phyloP scores from a whole-genome alignment of 345 rosid species.

The Eucalyptus polybractea region DNA sequence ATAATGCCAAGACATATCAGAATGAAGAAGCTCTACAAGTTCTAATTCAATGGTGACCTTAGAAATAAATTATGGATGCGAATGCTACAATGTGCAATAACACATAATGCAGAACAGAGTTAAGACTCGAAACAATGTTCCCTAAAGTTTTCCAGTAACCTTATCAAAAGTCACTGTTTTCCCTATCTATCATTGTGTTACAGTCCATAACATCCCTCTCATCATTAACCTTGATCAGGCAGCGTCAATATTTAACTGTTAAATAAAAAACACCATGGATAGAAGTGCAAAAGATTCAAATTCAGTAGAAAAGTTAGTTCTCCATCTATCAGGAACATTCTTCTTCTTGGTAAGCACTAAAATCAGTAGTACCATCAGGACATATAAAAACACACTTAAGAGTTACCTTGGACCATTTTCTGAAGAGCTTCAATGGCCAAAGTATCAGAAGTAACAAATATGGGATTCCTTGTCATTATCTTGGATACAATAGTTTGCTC shows the following conservation, averaged over 20 bases:
- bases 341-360: not conserved
- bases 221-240: not conserved
- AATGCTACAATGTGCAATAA: not conserved
- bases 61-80: not conserved
- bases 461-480: conserved; percentile 88
- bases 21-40: not conserved
- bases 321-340: not conserved
- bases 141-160: not conserved
- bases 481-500: conserved; percentile 86
- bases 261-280: not conserved
- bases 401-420: conserved; percentile 89
- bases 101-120: not conserved
- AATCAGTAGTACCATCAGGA: not conserved
- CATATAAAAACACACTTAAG: not conserved
- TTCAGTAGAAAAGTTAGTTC: not conserved
- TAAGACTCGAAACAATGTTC: not conserved
- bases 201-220: not conserved
- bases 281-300: not conserved
- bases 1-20: not conserved
- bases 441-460: conserved; percentile 76
- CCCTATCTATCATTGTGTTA: not conserved
- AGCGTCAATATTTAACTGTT: not conserved
- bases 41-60: not conserved
- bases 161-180: not conserved
- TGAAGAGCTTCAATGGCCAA: conserved; percentile 94